These are phyloP conservation scores for Passiflora organensis DNA, from an alignment of 345 rosid species.

Conservation along the genomic window DNA sequence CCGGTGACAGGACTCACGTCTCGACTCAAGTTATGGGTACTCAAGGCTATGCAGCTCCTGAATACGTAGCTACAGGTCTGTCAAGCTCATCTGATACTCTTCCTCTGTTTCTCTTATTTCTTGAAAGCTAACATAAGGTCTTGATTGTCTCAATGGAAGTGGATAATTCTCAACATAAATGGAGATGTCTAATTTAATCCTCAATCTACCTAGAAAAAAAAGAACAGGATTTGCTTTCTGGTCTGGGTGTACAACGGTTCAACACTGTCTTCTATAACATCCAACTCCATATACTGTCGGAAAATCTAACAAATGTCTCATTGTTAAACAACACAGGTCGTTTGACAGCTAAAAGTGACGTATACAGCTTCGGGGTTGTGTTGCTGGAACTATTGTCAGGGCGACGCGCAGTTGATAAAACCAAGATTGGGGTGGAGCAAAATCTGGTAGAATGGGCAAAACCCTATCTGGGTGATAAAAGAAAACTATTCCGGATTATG, in stretches of 20 bases:
- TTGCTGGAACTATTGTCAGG: constrained; percentile 87
- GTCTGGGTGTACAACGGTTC: too few species aligned
- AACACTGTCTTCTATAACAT: not conserved
- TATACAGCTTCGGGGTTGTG: constrained; percentile 95
- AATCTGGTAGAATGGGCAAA: constrained; percentile 92
- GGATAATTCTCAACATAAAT: too few species aligned
- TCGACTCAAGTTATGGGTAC: constrained; percentile 99
- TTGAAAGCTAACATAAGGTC: not conserved
- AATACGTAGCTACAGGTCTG: constrained; percentile 94
- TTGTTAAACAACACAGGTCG: not conserved
- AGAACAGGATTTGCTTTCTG: too few species aligned
- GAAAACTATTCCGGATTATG: constrained; percentile 86
- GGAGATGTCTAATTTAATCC: not conserved
- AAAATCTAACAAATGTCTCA: constrained; percentile 13
- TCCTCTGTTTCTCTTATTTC: constrained; percentile 2
- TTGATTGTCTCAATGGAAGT: too few species aligned
- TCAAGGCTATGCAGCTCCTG: constrained; percentile 96
- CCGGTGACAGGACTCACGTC: constrained; percentile 93
- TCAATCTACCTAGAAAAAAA: too few species aligned
- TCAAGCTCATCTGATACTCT: constrained; percentile 1
- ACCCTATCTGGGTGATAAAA: constrained; percentile 79
- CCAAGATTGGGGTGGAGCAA: constrained; percentile 77
- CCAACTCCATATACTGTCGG: not conserved
- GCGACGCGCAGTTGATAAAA: constrained; percentile 75
- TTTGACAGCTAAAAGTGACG: constrained; percentile 94